Evolutionary conservation across 2,329 filamentous ascomycete genomes (phyloP).

Genomic region (Diaporthe sp.): DNA sequence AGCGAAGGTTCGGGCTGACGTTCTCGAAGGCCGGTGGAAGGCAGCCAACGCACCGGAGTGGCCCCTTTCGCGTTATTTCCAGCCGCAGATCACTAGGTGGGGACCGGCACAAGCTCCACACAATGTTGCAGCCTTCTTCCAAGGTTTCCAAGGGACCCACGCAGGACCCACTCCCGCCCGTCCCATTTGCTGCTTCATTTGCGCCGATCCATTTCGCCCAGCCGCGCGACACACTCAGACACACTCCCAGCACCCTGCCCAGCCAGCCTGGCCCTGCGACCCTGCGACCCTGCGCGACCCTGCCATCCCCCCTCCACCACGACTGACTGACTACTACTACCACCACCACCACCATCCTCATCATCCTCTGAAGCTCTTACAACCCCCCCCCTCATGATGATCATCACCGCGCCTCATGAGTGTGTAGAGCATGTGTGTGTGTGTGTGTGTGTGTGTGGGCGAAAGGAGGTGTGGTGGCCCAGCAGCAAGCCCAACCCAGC

Average conservation of each 20-base stretch:
- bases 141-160: constrained; percentile 29
- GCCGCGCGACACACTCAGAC: constrained; percentile 18
- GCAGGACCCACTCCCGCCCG: background rate
- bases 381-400: background rate
- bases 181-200: constrained; percentile 27
- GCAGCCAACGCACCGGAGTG: constrained; percentile 21
- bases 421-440: too few species aligned
- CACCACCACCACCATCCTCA: background rate
- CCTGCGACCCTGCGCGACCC: background rate
- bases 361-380: background rate
- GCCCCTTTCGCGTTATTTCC: constrained; percentile 30
- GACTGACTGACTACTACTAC: background rate
- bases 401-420: background rate
- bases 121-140: constrained; percentile 23
- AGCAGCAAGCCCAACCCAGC: background rate
- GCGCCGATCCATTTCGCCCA: constrained; percentile 30
- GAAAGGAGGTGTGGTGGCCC: background rate
- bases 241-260: background rate
- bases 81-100: constrained; percentile 25
- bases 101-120: constrained; percentile 23
- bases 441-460: background rate
- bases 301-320: background rate
- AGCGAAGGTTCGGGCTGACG: constrained; percentile 4
- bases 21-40: constrained; percentile 30
- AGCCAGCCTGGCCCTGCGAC: constrained; percentile 13